Conservation (phyloP, 2,329 filamentous ascomycete species). For the Cladosporium cucumerinum region DNA sequence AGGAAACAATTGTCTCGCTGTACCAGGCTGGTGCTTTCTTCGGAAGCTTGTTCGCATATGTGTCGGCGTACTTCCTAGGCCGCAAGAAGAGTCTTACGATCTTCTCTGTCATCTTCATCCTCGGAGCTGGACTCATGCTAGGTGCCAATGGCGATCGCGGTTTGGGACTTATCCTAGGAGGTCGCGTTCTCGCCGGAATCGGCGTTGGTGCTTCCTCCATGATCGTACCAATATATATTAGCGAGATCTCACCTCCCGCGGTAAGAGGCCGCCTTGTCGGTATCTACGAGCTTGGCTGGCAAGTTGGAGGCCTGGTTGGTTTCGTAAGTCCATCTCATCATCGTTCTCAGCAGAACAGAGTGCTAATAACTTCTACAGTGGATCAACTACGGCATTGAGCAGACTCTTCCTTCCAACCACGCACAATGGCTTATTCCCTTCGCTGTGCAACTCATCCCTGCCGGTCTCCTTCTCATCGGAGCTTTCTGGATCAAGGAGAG, state of each 20-base stretch:
- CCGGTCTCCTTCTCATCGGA: conserved; percentile 53
- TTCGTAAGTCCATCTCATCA: conserved; percentile 30
- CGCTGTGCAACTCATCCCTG: conserved; percentile 65
- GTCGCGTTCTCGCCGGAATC: conserved; percentile 56
- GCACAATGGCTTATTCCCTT: conserved; percentile 52
- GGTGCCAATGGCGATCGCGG: conserved; percentile 60
- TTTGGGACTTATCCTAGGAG: conserved; percentile 58
- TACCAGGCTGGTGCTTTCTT: conserved; percentile 85
- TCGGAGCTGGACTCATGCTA: conserved; percentile 71
- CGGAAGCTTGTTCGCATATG: conserved; percentile 68
- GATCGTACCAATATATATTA: conserved; percentile 58
- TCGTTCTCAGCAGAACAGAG: background rate
- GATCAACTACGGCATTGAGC: conserved; percentile 42
- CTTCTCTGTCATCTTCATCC: conserved; percentile 61
- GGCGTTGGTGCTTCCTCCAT: conserved; percentile 56
- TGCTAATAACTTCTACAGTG: conserved; percentile 16
- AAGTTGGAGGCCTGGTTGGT: conserved; percentile 49
- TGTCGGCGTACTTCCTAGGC: conserved; percentile 63
- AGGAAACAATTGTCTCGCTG: conserved; percentile 73
- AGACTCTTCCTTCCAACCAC: conserved; percentile 43
- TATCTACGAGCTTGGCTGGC: conserved; percentile 56
- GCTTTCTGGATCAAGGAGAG: conserved; percentile 44
- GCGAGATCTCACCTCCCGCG: conserved; percentile 56
- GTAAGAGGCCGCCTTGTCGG: conserved; percentile 59
- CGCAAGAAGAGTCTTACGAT: conserved; percentile 62